These are phyloP conservation scores for Xylariaceae sp. DNA, from an alignment of 2,329 filamentous ascomycete genomes.

Conservation along the genomic window DNA sequence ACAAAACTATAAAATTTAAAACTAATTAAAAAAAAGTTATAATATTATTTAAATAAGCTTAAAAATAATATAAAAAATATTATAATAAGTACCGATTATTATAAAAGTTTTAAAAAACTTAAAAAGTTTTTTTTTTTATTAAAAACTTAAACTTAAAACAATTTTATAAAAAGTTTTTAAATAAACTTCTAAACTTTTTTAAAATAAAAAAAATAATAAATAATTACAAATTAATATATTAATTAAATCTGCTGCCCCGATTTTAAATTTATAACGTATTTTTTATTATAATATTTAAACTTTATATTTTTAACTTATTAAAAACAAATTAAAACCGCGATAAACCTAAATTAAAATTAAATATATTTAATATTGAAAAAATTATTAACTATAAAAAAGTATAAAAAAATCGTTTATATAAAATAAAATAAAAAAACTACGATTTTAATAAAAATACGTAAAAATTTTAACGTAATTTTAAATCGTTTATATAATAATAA, in stretches of 20 bases:
- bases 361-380: not conserved
- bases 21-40: not conserved
- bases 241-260: not conserved
- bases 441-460: not conserved
- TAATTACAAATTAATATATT: not conserved
- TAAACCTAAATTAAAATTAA: not conserved
- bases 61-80: not conserved
- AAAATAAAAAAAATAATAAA: not conserved
- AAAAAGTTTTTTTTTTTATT: not conserved
- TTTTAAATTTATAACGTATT: not conserved
- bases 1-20: not conserved
- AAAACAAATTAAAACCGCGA: not conserved
- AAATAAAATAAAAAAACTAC: not conserved
- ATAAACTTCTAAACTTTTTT: not conserved
- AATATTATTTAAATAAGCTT: not conserved
- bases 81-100: not conserved
- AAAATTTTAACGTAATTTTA: not conserved
- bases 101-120: not conserved
- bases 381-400: not conserved
- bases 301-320: not conserved
- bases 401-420: not conserved
- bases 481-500: not conserved
- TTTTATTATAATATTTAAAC: not conserved
- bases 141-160: not conserved
- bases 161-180: not conserved